Base-by-base conservation (phyloP, 805 yeast species). In the Saturnispora ahearnii region DNA sequence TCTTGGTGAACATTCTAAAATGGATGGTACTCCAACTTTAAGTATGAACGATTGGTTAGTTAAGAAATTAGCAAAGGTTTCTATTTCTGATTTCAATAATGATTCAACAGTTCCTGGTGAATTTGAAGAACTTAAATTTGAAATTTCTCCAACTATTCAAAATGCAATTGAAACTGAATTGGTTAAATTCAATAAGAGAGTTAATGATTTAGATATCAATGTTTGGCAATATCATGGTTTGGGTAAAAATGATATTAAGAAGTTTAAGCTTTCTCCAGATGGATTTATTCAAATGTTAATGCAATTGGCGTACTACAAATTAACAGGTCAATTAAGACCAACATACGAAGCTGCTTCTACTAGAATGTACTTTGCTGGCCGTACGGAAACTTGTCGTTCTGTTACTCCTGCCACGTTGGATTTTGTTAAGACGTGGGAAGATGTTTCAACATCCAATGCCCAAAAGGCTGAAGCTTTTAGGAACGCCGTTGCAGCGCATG, bases 1-100 rank as follows among this genome's bases (percentile, higher is more conserved):
- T 71, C 69, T 89, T 62, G 97, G 96, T 54, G 99, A 91, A 72
- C 99, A 91, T 72, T 88, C 97, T 22, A 85, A 80, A 73, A 91
- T 91, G 98, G 99, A 91, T 67, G 99, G 98, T 54, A 87, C 96
- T 9, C 96, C 97, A 62, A 91, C 96, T 30, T 79, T 87, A 61
- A 81, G 88, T 56, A 71, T 91, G 70, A 91, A 91, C 66, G 88
- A 88, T 68, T 81, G 73, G 61, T 73, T 91, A 37, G 73, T 81
- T 55, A 73, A 73, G 48, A 76, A 79, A 57, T 67, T 90, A 64
- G 78, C 61, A 69, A 78, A 58, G 15, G 49, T 57, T 53, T 26
- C 45, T 2, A 12, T 50, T 13, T 45, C 47, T 2, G 57, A 55
- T 43, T 56, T 57, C 41, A 24, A 50, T 58, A 61, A 32, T 18